Evolutionary conservation across 345 rosid species (phyloP), one percentile per base, ranked within the genome.

Genomic region (Ceriops decandra): DNA sequence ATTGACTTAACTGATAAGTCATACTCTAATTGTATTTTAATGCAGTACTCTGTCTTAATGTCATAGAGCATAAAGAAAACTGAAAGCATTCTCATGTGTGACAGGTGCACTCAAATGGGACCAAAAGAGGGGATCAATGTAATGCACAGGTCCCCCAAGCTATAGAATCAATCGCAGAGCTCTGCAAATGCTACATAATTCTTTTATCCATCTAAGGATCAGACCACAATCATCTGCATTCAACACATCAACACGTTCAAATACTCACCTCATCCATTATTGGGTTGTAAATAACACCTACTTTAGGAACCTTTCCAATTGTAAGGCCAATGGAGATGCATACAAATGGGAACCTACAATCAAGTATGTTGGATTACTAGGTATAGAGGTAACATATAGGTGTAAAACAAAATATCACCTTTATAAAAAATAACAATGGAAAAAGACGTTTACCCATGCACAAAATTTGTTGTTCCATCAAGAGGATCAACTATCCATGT

Each of bases 401-500:
- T 22, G 38, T 52, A 6, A 62, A 64, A 38, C 27, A 73, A 60
- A 15, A 63, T 54, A 82, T 28, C 42, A 52, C 19, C 58, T 36
- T 65, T 33, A 3, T 15, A 59, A 46, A 31, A 27, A 76, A 56
- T 53, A 62, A 26, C 19, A 46, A 52, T 28, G 15, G 63, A 58
- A 13, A 62, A 65, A 3, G 16, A 46, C 52, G 60, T 56, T 78
- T 82, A 91, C 99, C 97, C 96, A 59, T 95, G 99, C 71, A 95
- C 99, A 70, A 95, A 95, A 72, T 91, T 95, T 19, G 98, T 90
- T 17, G 99, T 95, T 79, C 98, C 99, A 77, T 95, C 99, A 77
- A 95, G 96, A 75, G 99, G 99, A 79, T 95, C 99, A 73, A 95
- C 97, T 36, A 95, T 88, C 99, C 99, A 95, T 32, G 98, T 95